These are phyloP conservation scores for Moricandia moricandioides DNA, from an alignment of 345 rosid species.

Conservation along the genomic window DNA sequence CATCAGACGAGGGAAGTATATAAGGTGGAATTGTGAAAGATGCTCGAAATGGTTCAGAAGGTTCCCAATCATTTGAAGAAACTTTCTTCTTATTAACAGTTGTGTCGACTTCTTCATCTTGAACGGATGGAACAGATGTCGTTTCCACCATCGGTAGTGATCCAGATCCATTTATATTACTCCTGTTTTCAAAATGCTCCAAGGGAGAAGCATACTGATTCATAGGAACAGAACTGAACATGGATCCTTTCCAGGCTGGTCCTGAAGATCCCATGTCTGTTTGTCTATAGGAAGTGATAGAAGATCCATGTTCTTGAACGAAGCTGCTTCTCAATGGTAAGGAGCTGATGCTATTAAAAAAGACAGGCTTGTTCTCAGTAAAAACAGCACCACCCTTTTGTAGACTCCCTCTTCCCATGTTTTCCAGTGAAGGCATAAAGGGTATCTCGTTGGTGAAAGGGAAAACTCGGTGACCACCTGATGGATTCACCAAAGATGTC, in stretches of 20 bases:
- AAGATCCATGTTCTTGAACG: slow-evolving; percentile 45
- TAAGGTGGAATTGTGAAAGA: slow-evolving; percentile 54
- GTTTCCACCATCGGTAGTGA: slow-evolving; percentile 39
- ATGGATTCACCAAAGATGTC: slow-evolving; percentile 10
- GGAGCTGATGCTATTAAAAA: slow-evolving; percentile 38
- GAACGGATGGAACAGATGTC: slow-evolving; percentile 40
- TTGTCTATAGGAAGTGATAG: slow-evolving; percentile 36
- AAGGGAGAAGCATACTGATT: slow-evolving; percentile 39
- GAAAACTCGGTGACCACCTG: slow-evolving; percentile 31
- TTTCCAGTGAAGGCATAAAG: slow-evolving; percentile 37
- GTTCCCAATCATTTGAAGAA: slow-evolving; percentile 78
- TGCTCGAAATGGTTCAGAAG: slow-evolving; percentile 78
- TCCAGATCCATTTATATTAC: slow-evolving; percentile 29
- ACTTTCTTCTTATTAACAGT: slow-evolving; percentile 40
- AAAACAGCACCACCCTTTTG: slow-evolving; percentile 37
- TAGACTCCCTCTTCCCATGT: slow-evolving; percentile 38
- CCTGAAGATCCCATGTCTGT: slow-evolving; percentile 24
- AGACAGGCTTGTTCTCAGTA: slow-evolving; percentile 40
- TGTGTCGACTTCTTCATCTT: slow-evolving; percentile 38
- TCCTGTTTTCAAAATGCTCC: slow-evolving; percentile 37
- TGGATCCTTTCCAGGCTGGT: slow-evolving; percentile 43
- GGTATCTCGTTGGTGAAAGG: slow-evolving; percentile 37
- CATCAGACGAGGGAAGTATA: slow-evolving; percentile 48
- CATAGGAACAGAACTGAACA: slow-evolving; percentile 39
- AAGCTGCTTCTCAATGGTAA: slow-evolving; percentile 40